Evolutionary conservation across 1,139 yeast species (phyloP).

Genomic region (Kodamaea suecica): DNA sequence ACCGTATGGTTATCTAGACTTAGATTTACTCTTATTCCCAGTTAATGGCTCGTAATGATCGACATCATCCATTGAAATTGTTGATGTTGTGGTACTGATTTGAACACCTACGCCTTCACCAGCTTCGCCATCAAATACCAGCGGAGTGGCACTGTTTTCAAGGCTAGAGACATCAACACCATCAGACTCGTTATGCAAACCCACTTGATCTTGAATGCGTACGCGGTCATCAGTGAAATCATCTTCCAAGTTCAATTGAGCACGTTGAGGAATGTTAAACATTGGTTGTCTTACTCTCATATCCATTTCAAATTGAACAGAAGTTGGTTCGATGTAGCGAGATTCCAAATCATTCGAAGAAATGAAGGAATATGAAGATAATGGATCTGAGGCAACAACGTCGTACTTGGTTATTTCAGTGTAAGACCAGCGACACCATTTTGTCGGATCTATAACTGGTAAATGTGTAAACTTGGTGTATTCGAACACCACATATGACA

Average conservation of each 20-base stretch:
- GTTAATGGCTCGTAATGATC: conserved; percentile 13
- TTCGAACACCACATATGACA: conserved; percentile 68
- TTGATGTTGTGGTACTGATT: conserved; percentile 25
- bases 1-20: too few species aligned
- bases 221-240: conserved; percentile 1
- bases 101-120: conserved; percentile 6
- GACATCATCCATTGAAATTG: conserved; percentile 33
- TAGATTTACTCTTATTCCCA: too few species aligned
- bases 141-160: conserved; percentile 39
- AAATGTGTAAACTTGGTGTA: conserved; percentile 70
- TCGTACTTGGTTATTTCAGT: conserved; percentile 29
- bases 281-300: conserved; percentile 37
- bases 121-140: conserved; percentile 33
- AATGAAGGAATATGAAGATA: conserved; percentile 13
- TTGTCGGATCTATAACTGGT: conserved; percentile 62
- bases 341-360: conserved; percentile 7
- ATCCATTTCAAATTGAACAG: conserved; percentile 28
- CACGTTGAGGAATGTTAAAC: conserved; percentile 16
- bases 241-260: background rate
- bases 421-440: conserved; percentile 87
- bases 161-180: conserved; percentile 16
- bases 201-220: conserved; percentile 1
- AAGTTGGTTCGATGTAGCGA: conserved; percentile 4
- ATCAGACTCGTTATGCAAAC: conserved; percentile 1
- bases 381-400: conserved; percentile 34